phyloP scores from a whole-genome alignment of 257 asterid species.

The Solanum chaucha region DNA sequence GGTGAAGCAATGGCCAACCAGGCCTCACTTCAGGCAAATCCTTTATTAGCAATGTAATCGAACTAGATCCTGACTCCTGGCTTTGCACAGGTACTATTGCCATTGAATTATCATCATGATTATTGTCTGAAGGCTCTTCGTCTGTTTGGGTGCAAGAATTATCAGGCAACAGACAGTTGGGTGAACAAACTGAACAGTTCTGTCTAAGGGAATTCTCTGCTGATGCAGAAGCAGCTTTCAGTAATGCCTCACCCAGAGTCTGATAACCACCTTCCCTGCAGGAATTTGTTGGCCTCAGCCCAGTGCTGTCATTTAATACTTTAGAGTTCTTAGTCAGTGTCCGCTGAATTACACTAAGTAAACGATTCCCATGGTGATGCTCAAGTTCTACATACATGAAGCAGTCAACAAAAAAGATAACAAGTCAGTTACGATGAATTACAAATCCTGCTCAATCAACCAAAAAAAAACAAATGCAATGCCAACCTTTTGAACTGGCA shows the following conservation, averaged over 20 bases:
- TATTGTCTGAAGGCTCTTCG: conserved; percentile 26
- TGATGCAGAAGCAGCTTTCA: conserved; percentile 3
- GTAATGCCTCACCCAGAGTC: conserved; percentile 23
- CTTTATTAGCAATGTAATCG: conserved; percentile 35
- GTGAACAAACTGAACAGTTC: conserved; percentile 62
- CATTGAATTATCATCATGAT: conserved; percentile 36
- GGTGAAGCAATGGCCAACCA: conserved; percentile 96
- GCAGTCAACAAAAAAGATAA: background rate
- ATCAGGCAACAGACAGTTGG: background rate
- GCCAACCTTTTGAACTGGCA: conserved; percentile 40
- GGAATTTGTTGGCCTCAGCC: conserved; percentile 20
- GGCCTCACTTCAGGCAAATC: conserved; percentile 63
- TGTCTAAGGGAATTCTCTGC: conserved; percentile 11
- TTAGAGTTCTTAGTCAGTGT: conserved; percentile 51
- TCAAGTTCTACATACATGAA: conserved; percentile 48
- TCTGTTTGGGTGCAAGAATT: conserved; percentile 6
- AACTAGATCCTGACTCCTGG: conserved; percentile 44
- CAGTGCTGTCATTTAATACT: conserved; percentile 28
- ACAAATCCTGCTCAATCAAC: background rate
- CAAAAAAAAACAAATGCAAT: background rate
- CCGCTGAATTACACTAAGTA: conserved; percentile 61
- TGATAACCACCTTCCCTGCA: conserved; percentile 26
- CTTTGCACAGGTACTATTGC: conserved; percentile 60
- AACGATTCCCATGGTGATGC: conserved; percentile 36
- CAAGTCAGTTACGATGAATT: background rate